Evolutionary conservation across 176 grass and related monocot genomes (phyloP), one percentile per base, ranked within the genome.

Genomic region (Coix lacrymajobi): DNA sequence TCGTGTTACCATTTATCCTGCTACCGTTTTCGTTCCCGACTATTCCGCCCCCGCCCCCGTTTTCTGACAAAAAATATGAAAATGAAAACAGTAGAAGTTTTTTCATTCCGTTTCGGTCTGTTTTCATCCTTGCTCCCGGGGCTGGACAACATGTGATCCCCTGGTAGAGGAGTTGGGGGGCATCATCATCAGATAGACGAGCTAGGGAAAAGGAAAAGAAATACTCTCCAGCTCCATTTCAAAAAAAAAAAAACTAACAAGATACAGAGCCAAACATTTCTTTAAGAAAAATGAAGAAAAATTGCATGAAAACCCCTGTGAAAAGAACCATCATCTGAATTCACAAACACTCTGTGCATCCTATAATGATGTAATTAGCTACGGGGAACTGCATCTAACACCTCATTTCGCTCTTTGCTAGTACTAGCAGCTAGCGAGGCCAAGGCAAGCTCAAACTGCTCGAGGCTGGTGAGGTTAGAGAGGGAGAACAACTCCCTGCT

Each of bases 401-500:
- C 62, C 37, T 11, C 37, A 17, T 38, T 39, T n/a, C 63, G 66
- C 16, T 79, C 83, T 30, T 40, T 71, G 66, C 2, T 46, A 12
- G 73, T 66, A n/a, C n/a, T n/a, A 66, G 77, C 58, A 6, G 71
- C 63, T 11, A 86, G 61, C 3, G 83, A 83, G 14, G 86, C 82
- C 86, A 93, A 69, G 37, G 88, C 91, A 5, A 93, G 78, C 51
- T 90, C 88, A 16, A 91, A 93, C 68, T 85, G 91, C 45, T 92
- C 78, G 12, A 96, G 65, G 48, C 33, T 75, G 17, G 82, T 84
- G 77, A 92, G 77, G 44, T 70, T 78, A 45, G 88, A 88, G 8
- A 90, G 77, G 26, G 88, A 83, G 69, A 94, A 79, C 15, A 97
- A 32, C 41, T 94, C 87, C 78, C 77, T 84, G 0, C 77, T 84